Base-by-base conservation (phyloP, 2,329 filamentous ascomycete genomes). In the Escovopsis weberi region DNA sequence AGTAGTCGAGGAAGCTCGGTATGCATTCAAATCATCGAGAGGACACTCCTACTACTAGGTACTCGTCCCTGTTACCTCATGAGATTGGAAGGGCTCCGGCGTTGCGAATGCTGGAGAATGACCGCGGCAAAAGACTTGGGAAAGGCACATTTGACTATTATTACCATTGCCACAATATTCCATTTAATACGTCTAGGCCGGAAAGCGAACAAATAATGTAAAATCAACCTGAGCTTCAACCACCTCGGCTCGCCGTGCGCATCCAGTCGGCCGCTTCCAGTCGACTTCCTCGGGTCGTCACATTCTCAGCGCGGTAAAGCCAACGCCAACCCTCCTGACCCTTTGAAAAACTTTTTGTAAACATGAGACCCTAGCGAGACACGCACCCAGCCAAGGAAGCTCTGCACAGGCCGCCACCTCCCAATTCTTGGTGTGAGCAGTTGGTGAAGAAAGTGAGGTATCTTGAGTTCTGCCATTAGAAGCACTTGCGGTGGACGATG, bases 401-500 rank as follows among this genome's bases (percentile, higher is more conserved):
- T 63, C 59, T 58, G 61, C 61, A 60, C 59, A 58, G 56, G 58
- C 58, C 59, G 61, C 62, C 59, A 62, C 60, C 62, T 64, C 62
- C 61, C 63, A 62, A 60, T 60, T 59, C 59, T 62, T 61, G 59
- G 62, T 60, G 57, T 55, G 55, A 50, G 53, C 56, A 49, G 53
- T 57, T 56, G 53, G 55, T 51, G 51, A 55, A 55, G 55, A 53
- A 55, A 49, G 54, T 51, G 54, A 54, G 53, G 53, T 42, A 34
- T 45, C 43, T 28, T 51, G 50, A 45, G 57, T 59, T 54, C 54
- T 55, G 46, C 50, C 45, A 82, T 94, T 94, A 95, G 84, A 95
- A 95, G 85, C 89, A 95, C 86, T 95, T 96, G 82, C 88, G 85
- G 84, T 96, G 89, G 62, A 96, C 89, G 65, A 96, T 96, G 64